Percentiles rank a stretch among this genome's conserved stretches.
phyloP scores from a whole-genome alignment of 2,329 filamentous ascomycete species.

The Spiromastix sp. region DNA sequence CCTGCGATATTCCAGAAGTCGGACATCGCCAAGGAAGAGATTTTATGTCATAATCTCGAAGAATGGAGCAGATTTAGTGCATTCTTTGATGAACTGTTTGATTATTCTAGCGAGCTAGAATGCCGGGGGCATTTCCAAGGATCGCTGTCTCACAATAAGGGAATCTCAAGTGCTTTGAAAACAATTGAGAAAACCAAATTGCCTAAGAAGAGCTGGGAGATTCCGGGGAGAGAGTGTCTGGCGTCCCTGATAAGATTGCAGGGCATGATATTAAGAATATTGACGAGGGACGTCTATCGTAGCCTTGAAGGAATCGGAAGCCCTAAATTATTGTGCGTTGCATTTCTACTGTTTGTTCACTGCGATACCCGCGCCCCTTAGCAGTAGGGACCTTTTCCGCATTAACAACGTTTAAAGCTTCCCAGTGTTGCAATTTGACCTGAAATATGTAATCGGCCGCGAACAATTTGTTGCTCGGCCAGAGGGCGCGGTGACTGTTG shows the following conservation, averaged over 20 bases:
- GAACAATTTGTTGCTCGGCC: neutral
- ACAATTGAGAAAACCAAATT: neutral
- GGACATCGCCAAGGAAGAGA: slow-evolving; percentile 1
- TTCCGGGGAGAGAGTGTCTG: neutral
- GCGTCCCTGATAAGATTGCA: neutral
- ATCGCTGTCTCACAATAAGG: neutral
- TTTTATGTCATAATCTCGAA: no score
- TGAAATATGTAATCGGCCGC: slow-evolving; percentile 4
- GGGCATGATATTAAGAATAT: neutral
- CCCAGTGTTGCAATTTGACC: no score
- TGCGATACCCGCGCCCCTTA: neutral
- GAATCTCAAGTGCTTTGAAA: neutral
- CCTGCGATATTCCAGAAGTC: neutral
- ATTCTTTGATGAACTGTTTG: neutral
- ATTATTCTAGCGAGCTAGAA: neutral
- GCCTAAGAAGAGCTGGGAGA: slow-evolving; percentile 2
- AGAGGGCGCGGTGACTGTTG: slow-evolving; percentile 3
- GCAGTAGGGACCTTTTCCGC: no score
- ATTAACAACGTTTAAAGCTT: no score
- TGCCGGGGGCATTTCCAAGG: neutral
- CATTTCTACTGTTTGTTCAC: neutral
- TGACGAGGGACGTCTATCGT: slow-evolving; percentile 1
- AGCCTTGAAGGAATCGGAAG: neutral
- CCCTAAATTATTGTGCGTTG: no score
- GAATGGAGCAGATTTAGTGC: neutral